Evolutionary conservation across 2,329 filamentous ascomycete species (phyloP).

Genomic region (Colletotrichum acutatum): DNA sequence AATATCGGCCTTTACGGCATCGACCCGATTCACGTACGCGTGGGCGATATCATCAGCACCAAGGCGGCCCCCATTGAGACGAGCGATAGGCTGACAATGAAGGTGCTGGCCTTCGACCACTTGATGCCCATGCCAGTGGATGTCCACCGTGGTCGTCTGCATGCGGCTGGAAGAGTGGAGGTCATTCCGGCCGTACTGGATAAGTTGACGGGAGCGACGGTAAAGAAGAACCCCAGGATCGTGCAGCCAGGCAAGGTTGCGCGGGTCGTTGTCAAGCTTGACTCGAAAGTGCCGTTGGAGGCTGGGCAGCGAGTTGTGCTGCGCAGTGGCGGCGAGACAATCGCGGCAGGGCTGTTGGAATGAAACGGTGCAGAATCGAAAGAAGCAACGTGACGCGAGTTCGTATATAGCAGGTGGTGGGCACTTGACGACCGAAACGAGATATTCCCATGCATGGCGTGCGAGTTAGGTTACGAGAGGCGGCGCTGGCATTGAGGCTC

Average conservation of each 20-base stretch:
- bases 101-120: slow-evolving; percentile 89
- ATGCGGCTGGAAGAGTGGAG: slow-evolving; percentile 79
- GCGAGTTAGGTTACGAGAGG: not conserved
- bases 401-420: not conserved
- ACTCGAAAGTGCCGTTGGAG: slow-evolving; percentile 81
- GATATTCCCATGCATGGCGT: slow-evolving; percentile 3
- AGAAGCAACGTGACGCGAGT: slow-evolving; percentile 14
- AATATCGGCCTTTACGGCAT: slow-evolving; percentile 87
- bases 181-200: slow-evolving; percentile 80
- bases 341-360: slow-evolving; percentile 89
- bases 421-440: not conserved
- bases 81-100: slow-evolving; percentile 80
- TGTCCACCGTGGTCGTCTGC: slow-evolving; percentile 85
- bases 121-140: slow-evolving; percentile 90
- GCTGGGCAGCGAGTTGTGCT: slow-evolving; percentile 83
- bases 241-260: slow-evolving; percentile 84
- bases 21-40: slow-evolving; percentile 82
- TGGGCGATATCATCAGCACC: slow-evolving; percentile 88
- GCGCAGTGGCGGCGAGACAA: slow-evolving; percentile 81
- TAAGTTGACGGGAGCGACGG: slow-evolving; percentile 78
- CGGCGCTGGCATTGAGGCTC: slow-evolving; percentile 15
- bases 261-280: slow-evolving; percentile 79
- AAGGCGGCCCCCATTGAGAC: slow-evolving; percentile 74
- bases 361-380: slow-evolving; percentile 45
- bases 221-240: slow-evolving; percentile 87